A percentile compares a stretch with the other conserved stretches of the same genome.
These are phyloP conservation scores for Pseudogymnoascus sp. DNA, from an alignment of 2,329 filamentous ascomycete species.

Conservation along the genomic window DNA sequence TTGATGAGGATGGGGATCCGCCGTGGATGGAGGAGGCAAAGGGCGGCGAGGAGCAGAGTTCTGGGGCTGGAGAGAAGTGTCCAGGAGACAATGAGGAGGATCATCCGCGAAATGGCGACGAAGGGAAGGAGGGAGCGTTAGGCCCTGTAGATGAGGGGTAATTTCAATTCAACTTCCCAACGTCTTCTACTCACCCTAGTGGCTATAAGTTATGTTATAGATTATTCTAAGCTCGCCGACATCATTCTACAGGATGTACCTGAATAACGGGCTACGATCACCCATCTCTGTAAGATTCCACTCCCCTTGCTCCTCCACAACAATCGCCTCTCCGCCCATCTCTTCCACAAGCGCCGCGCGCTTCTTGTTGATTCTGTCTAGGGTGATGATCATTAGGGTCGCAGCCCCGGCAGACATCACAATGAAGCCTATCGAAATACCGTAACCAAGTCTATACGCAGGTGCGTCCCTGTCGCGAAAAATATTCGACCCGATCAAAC, in stretches of 20 bases:
- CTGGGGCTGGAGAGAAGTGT: not conserved
- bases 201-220: not conserved
- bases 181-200: not conserved
- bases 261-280: conserved; percentile 13
- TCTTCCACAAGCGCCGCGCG: conserved; percentile 27
- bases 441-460: conserved; percentile 14
- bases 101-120: not conserved
- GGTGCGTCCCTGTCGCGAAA: conserved; percentile 10
- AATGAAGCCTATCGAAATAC: conserved; percentile 24
- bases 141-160: not conserved
- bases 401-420: conserved; percentile 29
- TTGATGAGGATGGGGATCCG: conserved; percentile 79
- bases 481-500: conserved; percentile 15
- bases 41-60: not conserved
- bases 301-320: not conserved
- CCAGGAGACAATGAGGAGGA: not conserved
- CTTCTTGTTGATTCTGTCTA: conserved; percentile 38
- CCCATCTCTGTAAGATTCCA: conserved; percentile 11
- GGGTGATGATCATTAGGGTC: conserved; percentile 32
- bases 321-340: not conserved
- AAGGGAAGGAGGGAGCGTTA: not conserved
- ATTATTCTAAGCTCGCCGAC: not conserved
- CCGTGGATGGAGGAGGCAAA: conserved; percentile 39
- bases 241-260: conserved; percentile 9
- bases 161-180: not conserved